A percentile compares a stretch with the other conserved stretches of the same genome.
Evolutionary conservation across 2,329 filamentous ascomycete species (phyloP).

Genomic region (Sordariomycetes sp.): DNA sequence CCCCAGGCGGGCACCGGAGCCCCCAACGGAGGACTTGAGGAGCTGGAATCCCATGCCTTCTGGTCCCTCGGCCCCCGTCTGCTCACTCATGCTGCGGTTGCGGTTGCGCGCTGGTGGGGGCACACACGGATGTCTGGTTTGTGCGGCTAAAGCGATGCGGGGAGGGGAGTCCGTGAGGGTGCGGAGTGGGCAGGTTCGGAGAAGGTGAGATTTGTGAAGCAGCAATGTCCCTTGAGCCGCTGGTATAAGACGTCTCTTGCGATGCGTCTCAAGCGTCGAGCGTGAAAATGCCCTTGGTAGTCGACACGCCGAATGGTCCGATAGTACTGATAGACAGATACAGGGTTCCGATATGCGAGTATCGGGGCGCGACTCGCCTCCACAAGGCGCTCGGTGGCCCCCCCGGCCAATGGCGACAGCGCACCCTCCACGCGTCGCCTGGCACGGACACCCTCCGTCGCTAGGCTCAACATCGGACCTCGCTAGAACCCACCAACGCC

Average conservation of each 20-base stretch:
- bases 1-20: slow-evolving; percentile 49
- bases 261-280: not conserved
- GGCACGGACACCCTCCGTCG: too few species aligned
- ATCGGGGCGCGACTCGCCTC: not conserved
- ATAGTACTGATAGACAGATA: not conserved
- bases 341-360: not conserved
- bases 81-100: slow-evolving; percentile 1
- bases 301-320: not conserved
- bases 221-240: not conserved
- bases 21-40: slow-evolving; percentile 21
- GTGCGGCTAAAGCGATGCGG: not conserved
- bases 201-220: not conserved
- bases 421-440: too few species aligned
- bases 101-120: not conserved
- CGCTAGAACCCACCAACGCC: not conserved
- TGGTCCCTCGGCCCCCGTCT: not conserved
- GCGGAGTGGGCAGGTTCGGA: not conserved
- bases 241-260: not conserved
- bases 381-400: not conserved
- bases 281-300: not conserved
- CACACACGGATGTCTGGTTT: not conserved
- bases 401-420: not conserved
- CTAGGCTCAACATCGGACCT: not conserved
- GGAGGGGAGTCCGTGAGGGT: not conserved
- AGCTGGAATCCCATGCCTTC: slow-evolving; percentile 28